Evolutionary conservation across 768 basidiomycete species (phyloP).

Genomic region (Suillus placidus): DNA sequence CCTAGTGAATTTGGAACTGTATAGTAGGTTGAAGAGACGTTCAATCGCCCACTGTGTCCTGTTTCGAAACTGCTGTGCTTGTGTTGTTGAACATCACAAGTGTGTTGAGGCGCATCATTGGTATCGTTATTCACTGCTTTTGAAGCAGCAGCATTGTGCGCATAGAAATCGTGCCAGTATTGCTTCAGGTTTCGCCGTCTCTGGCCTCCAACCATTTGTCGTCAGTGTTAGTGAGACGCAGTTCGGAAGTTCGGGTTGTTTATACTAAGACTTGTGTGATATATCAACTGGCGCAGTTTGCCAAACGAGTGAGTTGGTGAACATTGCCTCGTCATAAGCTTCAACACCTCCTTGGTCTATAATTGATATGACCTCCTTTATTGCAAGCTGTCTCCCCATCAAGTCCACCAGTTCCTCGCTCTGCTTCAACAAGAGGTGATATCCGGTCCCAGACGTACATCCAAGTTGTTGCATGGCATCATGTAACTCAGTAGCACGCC

Average conservation of each 20-base stretch:
- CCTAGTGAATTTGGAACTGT: neutral
- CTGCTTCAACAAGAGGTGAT: neutral
- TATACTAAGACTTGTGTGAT: neutral
- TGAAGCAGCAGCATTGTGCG: neutral
- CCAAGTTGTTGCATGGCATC: neutral
- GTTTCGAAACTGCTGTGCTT: neutral
- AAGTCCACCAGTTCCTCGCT: neutral
- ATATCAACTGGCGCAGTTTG: neutral
- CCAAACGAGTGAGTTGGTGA: neutral
- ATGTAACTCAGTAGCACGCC: neutral
- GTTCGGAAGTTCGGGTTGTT: no score
- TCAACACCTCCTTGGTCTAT: neutral
- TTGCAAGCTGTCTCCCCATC: neutral
- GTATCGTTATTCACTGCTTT: neutral
- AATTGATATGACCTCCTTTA: neutral
- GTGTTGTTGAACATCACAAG: neutral
- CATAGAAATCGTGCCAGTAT: neutral
- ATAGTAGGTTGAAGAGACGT: neutral
- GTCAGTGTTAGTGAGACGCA: no score
- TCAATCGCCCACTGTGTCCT: neutral
- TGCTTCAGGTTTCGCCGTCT: neutral
- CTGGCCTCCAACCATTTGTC: neutral
- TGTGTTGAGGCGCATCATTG: neutral
- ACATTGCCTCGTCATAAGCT: neutral
- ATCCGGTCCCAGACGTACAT: neutral